phyloP scores from a whole-genome alignment of 2,329 filamentous ascomycete genomes.

The Bimuria novae-zelandiae region DNA sequence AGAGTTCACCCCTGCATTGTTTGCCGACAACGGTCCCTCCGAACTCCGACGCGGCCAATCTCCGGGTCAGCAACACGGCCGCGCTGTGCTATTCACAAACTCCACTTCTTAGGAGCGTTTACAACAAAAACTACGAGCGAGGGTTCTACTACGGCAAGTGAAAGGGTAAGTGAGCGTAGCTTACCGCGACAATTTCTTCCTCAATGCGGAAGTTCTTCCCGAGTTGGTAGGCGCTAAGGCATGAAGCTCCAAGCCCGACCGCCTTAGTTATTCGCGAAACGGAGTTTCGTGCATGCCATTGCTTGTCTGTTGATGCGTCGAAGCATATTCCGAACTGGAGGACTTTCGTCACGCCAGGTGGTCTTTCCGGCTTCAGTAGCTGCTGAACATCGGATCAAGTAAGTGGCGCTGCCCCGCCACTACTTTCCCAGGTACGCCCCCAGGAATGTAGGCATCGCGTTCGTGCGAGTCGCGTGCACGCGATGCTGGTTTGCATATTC shows the following conservation, averaged over 20 bases:
- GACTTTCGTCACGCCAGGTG: neutral
- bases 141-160: too few relatives aligned
- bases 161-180: too few relatives aligned
- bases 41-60: slow-evolving; percentile 2
- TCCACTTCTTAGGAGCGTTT: neutral
- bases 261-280: neutral
- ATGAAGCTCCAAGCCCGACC: neutral
- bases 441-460: too few relatives aligned
- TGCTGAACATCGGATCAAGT: neutral
- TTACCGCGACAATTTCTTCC: neutral
- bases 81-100: neutral
- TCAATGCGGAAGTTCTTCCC: neutral
- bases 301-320: neutral
- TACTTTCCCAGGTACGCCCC: too few relatives aligned
- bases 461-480: neutral
- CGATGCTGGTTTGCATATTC: neutral
- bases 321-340: neutral
- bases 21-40: neutral
- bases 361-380: neutral
- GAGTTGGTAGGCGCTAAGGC: neutral
- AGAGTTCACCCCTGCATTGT: neutral
- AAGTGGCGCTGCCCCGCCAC: too few relatives aligned
- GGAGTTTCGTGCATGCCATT: neutral
- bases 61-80: slow-evolving; percentile 3
- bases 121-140: too few relatives aligned